Percentiles rank a stretch among this genome's conserved stretches.
Conservation (phyloP, 1,284 basidiomycete genomes). For the Moniliophthora roreri region DNA sequence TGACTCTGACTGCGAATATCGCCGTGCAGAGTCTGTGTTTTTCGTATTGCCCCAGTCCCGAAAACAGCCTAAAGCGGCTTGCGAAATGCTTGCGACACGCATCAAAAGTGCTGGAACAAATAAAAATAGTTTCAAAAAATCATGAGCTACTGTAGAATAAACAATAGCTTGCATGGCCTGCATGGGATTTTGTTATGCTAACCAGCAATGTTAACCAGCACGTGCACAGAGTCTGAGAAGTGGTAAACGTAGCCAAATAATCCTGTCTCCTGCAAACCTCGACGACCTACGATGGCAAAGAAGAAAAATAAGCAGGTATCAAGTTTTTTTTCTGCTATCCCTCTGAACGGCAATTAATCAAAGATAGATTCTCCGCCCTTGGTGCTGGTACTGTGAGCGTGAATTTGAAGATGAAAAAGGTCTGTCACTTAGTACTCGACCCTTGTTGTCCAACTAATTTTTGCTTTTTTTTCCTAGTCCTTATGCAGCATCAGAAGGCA, state of each 20-base stretch:
- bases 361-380: slow-evolving; percentile 78
- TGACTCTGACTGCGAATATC: too few relatives aligned
- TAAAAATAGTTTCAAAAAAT: too few relatives aligned
- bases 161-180: too few relatives aligned
- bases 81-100: too few relatives aligned
- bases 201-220: too few relatives aligned
- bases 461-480: slow-evolving; percentile 51
- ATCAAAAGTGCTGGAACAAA: too few relatives aligned
- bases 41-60: too few relatives aligned
- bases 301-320: slow-evolving; percentile 4
- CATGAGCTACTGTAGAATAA: too few relatives aligned
- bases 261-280: neutral
- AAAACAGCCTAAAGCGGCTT: too few relatives aligned
- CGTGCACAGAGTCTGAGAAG: too few relatives aligned
- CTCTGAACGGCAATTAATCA: neutral
- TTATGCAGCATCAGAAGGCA: slow-evolving; percentile 99
- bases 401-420: slow-evolving; percentile 99
- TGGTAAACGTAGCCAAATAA: neutral
- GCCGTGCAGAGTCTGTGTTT: too few relatives aligned
- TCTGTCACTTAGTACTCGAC: slow-evolving; percentile 26
- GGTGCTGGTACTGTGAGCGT: slow-evolving; percentile 99
- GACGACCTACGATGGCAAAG: slow-evolving; percentile 2
- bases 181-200: too few relatives aligned
- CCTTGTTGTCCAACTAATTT: neutral
- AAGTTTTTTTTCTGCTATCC: neutral